Evolutionary conservation across 2,329 filamentous ascomycete genomes (phyloP).

Genomic region (Cladosporium sp.): DNA sequence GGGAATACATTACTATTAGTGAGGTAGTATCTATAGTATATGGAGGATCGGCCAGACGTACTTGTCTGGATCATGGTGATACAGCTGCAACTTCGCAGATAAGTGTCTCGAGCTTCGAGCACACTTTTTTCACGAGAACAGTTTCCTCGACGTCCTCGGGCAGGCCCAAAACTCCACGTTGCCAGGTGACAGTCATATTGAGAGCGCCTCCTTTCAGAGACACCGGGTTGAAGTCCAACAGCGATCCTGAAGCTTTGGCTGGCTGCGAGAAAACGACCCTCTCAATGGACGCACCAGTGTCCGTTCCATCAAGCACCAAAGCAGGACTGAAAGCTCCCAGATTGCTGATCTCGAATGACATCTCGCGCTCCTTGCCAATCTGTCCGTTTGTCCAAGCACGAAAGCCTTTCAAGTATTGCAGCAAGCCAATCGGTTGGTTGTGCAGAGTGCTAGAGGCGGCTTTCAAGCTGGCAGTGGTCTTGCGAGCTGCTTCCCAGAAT

Average conservation of each 20-base stretch:
- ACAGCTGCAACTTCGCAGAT: not conserved
- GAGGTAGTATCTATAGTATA: too few relatives aligned
- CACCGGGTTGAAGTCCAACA: constrained; percentile 41
- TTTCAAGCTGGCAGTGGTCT: constrained; percentile 32
- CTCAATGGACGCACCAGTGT: constrained; percentile 22
- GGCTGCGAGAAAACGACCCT: constrained; percentile 45
- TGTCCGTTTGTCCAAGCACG: constrained; percentile 38
- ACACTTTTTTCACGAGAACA: not conserved
- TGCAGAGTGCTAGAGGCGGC: constrained; percentile 29
- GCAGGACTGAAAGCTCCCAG: constrained; percentile 34
- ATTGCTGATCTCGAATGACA: constrained; percentile 46
- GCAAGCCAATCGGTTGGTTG: constrained; percentile 42
- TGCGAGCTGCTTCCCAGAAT: constrained; percentile 34
- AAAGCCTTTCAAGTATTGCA: constrained; percentile 40
- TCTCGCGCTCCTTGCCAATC: constrained; percentile 36
- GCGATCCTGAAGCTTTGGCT: constrained; percentile 35
- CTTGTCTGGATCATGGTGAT: not conserved
- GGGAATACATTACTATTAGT: too few relatives aligned
- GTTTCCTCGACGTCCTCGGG: constrained; percentile 19
- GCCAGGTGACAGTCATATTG: constrained; percentile 41
- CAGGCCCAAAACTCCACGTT: constrained; percentile 39
- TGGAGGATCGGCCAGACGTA: too few relatives aligned
- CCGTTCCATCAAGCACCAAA: not conserved
- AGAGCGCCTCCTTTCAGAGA: constrained; percentile 38
- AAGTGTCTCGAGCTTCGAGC: not conserved